Evolutionary conservation across 768 basidiomycete genomes (phyloP), one percentile per base, ranked within the genome.

Genomic region (Rhodotorula toruloides): DNA sequence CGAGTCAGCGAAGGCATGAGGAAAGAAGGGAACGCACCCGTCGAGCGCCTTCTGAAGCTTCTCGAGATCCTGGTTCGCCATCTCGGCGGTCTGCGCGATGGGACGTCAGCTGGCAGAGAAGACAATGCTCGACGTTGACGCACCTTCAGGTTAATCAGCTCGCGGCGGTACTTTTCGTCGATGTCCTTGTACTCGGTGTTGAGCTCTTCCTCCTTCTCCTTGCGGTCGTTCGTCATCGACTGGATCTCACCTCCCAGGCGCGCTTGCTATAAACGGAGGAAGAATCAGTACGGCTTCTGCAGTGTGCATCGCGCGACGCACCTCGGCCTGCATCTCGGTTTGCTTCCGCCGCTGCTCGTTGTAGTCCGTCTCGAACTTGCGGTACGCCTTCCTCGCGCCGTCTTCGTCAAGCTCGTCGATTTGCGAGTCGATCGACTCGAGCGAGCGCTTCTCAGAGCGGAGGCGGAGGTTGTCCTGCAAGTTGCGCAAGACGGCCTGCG

Each of bases 1-100:
- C 40, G 14, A 44, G 46, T 13, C 2, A 36, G 74, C 64, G 63
- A 40, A 27, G 16, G 11, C 29, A 32, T 21, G 32, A 48, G 39
- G 10, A 4, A 46, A 32, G 16, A 1, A 37, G 25, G 37, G 4
- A 19, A 34, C 87, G 71, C 71, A 97, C 94, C 89, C 94, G 79
- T 99, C 96, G 54, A 99, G 79, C 4, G 96, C 96, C 76, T 98
- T 98, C 9, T 86, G 90, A 67, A 98, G 97, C 80, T 98, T 98
- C 80, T 99, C 94, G 58, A 99, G 78, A 77, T 99, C 96, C 65
- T 84, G 88, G 77, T 94, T 97, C 11, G 94, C 92, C 87, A 97
- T 91, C 77, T 98, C 93, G 39, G 92, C 91, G 79, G 96, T 90
- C 93, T 97, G 71, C 54, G 29, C 8, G 2, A 50, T 14, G 48